Percentiles rank a stretch among this genome's conserved stretches.
phyloP scores from a whole-genome alignment of 257 asterid genomes.

The Schizonepeta tenuifolia region DNA sequence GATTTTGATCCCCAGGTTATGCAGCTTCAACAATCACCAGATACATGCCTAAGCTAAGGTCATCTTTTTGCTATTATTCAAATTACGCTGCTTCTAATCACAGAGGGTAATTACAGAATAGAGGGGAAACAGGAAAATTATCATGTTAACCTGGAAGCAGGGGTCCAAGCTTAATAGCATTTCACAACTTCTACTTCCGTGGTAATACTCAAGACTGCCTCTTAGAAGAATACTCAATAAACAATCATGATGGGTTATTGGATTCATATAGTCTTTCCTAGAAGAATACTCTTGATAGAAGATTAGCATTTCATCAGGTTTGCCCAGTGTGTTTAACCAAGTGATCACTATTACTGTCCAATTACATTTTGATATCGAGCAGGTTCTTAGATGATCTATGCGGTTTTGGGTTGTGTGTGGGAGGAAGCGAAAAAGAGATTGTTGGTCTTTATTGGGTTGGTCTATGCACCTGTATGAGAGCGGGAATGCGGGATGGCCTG shows the following conservation, averaged over 20 bases:
- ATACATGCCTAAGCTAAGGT: conserved; percentile 16
- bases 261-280: background rate
- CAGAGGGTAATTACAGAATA: background rate
- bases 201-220: background rate
- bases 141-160: background rate
- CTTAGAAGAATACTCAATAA: background rate
- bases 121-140: background rate
- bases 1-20: conserved; percentile 3
- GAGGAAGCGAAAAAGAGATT: too few relatives aligned
- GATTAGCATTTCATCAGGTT: background rate
- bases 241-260: background rate
- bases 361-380: too few relatives aligned
- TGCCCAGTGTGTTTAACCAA: too few relatives aligned
- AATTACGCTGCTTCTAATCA: background rate
- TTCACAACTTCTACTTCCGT: background rate
- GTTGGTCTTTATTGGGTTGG: too few relatives aligned
- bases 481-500: too few relatives aligned
- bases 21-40: background rate
- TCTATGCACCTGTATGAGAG: too few relatives aligned
- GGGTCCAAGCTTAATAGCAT: background rate
- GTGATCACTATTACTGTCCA: too few relatives aligned
- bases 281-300: background rate
- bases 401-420: too few relatives aligned
- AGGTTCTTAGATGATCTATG: too few relatives aligned
- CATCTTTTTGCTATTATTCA: background rate